Conservation (phyloP, 208 protist genomes). For the Balamuthia mandrillaris region DNA sequence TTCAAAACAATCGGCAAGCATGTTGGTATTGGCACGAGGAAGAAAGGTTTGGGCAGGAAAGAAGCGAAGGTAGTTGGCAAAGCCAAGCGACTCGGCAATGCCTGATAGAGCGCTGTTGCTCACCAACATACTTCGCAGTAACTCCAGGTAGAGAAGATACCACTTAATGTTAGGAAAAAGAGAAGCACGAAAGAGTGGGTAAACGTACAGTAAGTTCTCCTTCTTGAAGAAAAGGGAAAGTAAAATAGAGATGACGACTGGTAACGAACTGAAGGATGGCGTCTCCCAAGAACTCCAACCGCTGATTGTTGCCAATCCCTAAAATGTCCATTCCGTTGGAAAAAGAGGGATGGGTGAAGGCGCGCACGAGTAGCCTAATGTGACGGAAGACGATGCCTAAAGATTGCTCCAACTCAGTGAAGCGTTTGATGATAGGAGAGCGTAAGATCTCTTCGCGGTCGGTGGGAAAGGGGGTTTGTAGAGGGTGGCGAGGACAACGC, state of each 20-base stretch:
- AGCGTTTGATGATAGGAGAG: background rate
- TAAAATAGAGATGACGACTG: background rate
- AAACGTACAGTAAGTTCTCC: background rate
- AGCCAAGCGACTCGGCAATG: background rate
- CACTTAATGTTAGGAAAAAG: background rate
- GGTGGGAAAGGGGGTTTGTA: background rate
- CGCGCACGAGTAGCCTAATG: background rate
- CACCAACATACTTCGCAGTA: background rate
- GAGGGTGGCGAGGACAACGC: background rate
- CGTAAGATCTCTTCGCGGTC: background rate
- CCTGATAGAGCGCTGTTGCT: background rate
- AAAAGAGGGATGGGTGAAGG: conserved; percentile 2
- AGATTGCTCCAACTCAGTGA: background rate
- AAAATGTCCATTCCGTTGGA: background rate
- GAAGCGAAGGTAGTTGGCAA: background rate
- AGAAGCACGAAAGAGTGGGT: background rate
- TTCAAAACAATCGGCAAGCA: background rate
- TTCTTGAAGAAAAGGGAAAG: background rate
- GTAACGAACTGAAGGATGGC: background rate
- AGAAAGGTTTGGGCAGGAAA: background rate
- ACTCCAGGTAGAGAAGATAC: background rate
- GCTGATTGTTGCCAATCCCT: background rate
- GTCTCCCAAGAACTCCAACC: conserved; percentile 6
- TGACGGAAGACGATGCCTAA: background rate
- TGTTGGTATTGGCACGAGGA: background rate